Evolutionary conservation across 129 eudicot species (phyloP).

Genomic region (Chrysanthemum seticuspe): DNA sequence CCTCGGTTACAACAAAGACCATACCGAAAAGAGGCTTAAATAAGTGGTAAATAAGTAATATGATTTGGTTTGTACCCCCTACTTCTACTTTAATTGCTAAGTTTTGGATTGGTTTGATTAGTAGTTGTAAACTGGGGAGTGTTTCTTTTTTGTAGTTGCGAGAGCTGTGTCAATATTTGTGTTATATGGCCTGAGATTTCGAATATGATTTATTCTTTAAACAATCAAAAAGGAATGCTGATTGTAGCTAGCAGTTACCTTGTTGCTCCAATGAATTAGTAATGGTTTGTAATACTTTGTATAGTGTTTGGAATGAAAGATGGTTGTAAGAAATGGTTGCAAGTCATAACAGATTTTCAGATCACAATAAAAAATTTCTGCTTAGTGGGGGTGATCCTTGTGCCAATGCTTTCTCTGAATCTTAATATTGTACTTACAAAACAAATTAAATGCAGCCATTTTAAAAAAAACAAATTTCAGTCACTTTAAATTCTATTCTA

Average conservation of each 20-base stretch:
- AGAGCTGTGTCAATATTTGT: not conserved
- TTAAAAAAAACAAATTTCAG: no score
- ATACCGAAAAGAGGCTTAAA: conserved; percentile 35
- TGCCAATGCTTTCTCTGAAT: no score
- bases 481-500: no score
- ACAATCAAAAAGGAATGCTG: not conserved
- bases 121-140: not conserved
- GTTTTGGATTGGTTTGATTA: conserved; percentile 13
- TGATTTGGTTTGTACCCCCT: not conserved
- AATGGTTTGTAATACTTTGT: conserved; percentile 8
- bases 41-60: conserved; percentile 19
- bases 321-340: not conserved
- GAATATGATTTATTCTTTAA: not conserved
- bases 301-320: conserved; percentile 17
- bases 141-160: conserved; percentile 2
- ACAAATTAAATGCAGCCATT: no score
- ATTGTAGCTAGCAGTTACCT: not conserved
- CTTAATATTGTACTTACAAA: no score
- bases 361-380: no score
- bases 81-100: not conserved
- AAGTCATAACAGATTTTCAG: no score
- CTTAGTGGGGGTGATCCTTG: no score
- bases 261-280: conserved; percentile 11
- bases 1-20: conserved; percentile 27
- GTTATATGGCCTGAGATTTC: conserved; percentile 4